Evolutionary conservation across 306 rosid species (phyloP).

Genomic region (Glycine soja): DNA sequence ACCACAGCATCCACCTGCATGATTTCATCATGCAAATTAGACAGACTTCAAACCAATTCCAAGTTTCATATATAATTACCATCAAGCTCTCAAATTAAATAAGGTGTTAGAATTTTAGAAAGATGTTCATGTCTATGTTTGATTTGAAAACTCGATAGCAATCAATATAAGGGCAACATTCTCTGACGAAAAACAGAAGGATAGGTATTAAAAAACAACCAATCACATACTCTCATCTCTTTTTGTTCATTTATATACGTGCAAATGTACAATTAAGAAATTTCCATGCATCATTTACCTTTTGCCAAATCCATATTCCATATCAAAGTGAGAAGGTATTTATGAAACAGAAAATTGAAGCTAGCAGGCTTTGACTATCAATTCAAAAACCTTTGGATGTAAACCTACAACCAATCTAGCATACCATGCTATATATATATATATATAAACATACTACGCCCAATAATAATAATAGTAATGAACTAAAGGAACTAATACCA

Average conservation of each 20-base stretch:
- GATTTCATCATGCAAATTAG: background rate
- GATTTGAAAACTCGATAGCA: background rate
- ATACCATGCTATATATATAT: no score
- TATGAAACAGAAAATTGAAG: background rate
- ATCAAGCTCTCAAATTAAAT: no score
- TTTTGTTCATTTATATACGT: background rate
- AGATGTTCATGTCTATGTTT: background rate
- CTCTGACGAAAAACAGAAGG: no score
- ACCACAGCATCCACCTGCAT: constrained; percentile 82
- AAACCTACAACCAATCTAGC: background rate
- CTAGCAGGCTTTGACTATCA: background rate
- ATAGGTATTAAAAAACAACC: background rate
- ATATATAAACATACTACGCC: background rate
- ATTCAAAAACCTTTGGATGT: background rate
- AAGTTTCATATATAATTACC: no score
- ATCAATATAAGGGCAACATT: no score
- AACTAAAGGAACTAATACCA: constrained; percentile 10
- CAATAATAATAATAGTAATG: background rate
- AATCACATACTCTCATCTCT: background rate
- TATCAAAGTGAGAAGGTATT: background rate
- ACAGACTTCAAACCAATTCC: no score
- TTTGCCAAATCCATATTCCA: background rate
- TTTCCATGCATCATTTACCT: background rate
- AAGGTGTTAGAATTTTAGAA: background rate
- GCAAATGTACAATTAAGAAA: background rate